Conservation (phyloP, 257 asterid species). For the Nemophila menziesii region DNA sequence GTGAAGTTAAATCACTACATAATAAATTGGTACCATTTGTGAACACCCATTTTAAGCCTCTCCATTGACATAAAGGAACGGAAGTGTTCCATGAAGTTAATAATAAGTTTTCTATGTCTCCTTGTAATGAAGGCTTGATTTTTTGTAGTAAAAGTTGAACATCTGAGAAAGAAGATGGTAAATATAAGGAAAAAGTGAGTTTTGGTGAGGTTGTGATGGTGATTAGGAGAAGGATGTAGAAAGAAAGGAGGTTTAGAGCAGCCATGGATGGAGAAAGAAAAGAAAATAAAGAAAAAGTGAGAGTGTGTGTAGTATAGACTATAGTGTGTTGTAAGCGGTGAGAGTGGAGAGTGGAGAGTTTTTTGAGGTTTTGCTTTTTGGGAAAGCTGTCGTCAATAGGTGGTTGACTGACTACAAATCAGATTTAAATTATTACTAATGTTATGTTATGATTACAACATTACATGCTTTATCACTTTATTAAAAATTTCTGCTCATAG, state of each 20-base stretch:
- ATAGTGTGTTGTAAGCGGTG: too few relatives aligned
- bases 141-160: conserved; percentile 55
- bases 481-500: too few relatives aligned
- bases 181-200: conserved; percentile 3
- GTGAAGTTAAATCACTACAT: conserved; percentile 68
- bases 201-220: background rate
- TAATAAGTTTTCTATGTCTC: conserved; percentile 51
- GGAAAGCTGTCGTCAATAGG: conserved; percentile 43
- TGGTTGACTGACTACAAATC: conserved; percentile 25
- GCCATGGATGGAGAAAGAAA: conserved; percentile 38
- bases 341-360: conserved; percentile 5
- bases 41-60: conserved; percentile 81
- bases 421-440: conserved; percentile 11
- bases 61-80: conserved; percentile 83
- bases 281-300: conserved; percentile 8
- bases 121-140: conserved; percentile 68
- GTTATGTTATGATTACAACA: background rate
- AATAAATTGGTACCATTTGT: conserved; percentile 35
- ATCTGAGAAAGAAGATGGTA: conserved; percentile 30
- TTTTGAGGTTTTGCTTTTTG: conserved; percentile 33
- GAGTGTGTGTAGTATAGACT: background rate
- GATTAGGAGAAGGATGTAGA: conserved; percentile 11
- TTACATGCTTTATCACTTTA: background rate
- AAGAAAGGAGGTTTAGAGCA: conserved; percentile 24
- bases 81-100: conserved; percentile 75